Base-by-base conservation (phyloP, 1,139 yeast genomes). In the Barnettozyma hawaiiensis region DNA sequence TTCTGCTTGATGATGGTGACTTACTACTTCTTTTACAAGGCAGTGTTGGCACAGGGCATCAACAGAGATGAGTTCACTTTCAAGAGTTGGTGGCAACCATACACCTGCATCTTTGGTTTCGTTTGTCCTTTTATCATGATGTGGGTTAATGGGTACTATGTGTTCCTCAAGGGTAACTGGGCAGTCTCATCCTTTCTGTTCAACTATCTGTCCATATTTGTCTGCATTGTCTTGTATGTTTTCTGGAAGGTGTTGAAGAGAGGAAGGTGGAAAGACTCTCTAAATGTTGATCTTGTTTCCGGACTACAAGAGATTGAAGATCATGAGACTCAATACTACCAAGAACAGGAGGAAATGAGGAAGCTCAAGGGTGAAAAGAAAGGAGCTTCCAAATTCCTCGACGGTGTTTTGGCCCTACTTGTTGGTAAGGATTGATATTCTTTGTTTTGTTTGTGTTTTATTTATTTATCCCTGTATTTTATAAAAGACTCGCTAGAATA, bases 111-210 rank as follows among this genome's bases (percentile, higher is more conserved):
- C 20, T 71, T 84, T 53, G 64, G 75, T 12, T 46, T 77, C 19
- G 59, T 71, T 37, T 67, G 73, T 39, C 64, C 77, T 1, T 62
- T 68, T 28, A 54, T 60, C 2, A 81, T 85, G 86, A 70, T 77
- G 37, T 72, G 82, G 53, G 64, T 83, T 21, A 75, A 78, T 46
- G 89, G 92, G 8, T 85, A 82, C 60, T 65, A 75, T 5, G 83
- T 79, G 0, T 85, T 85, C 55, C 60, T 79, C 45, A 76, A 77
- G 5, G 85, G 84, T 2, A 57, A 63, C 39, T 85, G 94, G 94
- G 63, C 65, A 40, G 59, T 70, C 16, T 64, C 79, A 47, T 70
- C 78, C 12, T 85, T 85, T 55, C 60, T 85, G 45, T 82, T 83
- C 57, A 72, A 75, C 47, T 85, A 84, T 57, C 62, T 85, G 50